Percentiles rank a stretch among this genome's conserved stretches.
These are phyloP conservation scores for Aspergillus piperis DNA, from an alignment of 2,329 filamentous ascomycete genomes.

Conservation along the genomic window DNA sequence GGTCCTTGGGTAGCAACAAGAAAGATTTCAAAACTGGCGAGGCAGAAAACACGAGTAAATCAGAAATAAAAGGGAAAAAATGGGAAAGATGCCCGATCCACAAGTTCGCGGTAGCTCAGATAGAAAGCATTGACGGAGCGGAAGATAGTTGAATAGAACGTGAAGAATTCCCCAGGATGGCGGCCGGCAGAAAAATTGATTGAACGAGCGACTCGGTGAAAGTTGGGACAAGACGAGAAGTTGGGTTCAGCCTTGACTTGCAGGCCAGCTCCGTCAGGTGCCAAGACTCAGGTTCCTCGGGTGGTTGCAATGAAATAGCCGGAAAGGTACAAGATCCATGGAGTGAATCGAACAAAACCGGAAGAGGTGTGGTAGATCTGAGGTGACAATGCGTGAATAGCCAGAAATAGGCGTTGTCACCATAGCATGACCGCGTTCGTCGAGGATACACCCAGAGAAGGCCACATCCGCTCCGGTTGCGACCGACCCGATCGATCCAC, in stretches of 20 bases:
- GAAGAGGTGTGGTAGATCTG: not conserved
- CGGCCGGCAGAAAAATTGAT: not conserved
- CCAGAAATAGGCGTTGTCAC: slow-evolving; percentile 1
- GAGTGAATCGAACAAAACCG: slow-evolving; percentile 1
- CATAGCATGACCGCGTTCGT: slow-evolving; percentile 22
- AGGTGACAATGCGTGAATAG: not conserved
- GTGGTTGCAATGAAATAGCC: slow-evolving; percentile 2
- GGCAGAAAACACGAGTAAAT: not conserved
- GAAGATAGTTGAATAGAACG: not conserved
- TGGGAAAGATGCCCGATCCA: not conserved
- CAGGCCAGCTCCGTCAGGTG: not conserved
- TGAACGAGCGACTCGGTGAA: slow-evolving; percentile 1
- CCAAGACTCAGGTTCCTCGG: slow-evolving; percentile 2
- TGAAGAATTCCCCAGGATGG: not conserved
- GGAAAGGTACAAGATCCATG: not conserved
- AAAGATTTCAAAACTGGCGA: not conserved
- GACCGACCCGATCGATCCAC: slow-evolving; percentile 18
- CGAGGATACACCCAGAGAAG: slow-evolving; percentile 10
- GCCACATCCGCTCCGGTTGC: slow-evolving; percentile 19
- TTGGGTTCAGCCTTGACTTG: not conserved
- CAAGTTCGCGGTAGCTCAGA: not conserved
- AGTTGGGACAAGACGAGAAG: not conserved
- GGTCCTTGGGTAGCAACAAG: not conserved
- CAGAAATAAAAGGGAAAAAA: not conserved
- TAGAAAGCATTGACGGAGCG: not conserved